Conservation (phyloP, 2,329 filamentous ascomycete genomes). For the Stagonosporopsis cucurbitacearum region DNA sequence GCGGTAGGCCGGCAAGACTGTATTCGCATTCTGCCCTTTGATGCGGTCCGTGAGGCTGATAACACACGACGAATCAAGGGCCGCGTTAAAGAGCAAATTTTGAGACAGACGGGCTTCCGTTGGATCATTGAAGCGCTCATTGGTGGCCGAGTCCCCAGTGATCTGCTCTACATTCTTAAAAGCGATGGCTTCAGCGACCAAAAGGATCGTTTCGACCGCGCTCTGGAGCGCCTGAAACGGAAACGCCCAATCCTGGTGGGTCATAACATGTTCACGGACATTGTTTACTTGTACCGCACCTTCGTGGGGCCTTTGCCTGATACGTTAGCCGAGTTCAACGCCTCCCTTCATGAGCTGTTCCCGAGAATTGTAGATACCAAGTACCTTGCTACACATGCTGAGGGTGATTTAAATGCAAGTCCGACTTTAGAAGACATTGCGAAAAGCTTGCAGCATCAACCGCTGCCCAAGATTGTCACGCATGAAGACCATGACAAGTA, state of each 20-base stretch:
- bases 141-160: slow-evolving; percentile 46
- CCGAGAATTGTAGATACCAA: slow-evolving; percentile 68
- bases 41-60: slow-evolving; percentile 53
- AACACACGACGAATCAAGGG: slow-evolving; percentile 47
- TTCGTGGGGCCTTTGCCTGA: slow-evolving; percentile 66
- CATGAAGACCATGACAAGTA: slow-evolving; percentile 51
- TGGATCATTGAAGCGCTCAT: slow-evolving; percentile 59
- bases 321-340: slow-evolving; percentile 60
- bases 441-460: slow-evolving; percentile 49
- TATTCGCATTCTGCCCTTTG: slow-evolving; percentile 52
- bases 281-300: slow-evolving; percentile 68
- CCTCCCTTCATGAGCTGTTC: slow-evolving; percentile 60
- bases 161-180: slow-evolving; percentile 46
- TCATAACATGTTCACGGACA: slow-evolving; percentile 70
- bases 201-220: slow-evolving; percentile 49
- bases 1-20: slow-evolving; percentile 52
- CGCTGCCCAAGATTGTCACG: slow-evolving; percentile 52
- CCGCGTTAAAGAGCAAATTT: slow-evolving; percentile 51
- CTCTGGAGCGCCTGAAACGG: slow-evolving; percentile 52
- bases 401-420: slow-evolving; percentile 58
- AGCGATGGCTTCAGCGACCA: slow-evolving; percentile 40
- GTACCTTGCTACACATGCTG: slow-evolving; percentile 66
- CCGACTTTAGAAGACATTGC: slow-evolving; percentile 59
- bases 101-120: slow-evolving; percentile 56
- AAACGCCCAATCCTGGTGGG: slow-evolving; percentile 63